phyloP scores from a whole-genome alignment of 2,329 filamentous ascomycete genomes.

The Cadophora sp. region DNA sequence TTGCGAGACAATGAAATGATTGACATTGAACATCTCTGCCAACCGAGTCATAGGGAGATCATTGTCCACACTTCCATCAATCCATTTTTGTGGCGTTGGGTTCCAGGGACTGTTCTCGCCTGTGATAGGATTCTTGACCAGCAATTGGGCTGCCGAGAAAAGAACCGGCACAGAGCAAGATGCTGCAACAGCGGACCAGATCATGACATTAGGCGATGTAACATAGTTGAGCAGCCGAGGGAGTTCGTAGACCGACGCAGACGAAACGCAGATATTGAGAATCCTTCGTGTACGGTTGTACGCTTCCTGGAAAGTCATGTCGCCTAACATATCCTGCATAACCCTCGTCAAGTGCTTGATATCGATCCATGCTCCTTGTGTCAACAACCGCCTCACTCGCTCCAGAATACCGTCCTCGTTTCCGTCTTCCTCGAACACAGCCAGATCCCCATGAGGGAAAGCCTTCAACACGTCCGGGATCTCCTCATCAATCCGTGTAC shows the following conservation, averaged over 20 bases:
- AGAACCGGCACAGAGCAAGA: slow-evolving; percentile 92
- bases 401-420: slow-evolving; percentile 69
- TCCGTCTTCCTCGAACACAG: slow-evolving; percentile 65
- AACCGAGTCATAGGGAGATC: slow-evolving; percentile 90
- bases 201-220: slow-evolving; percentile 91
- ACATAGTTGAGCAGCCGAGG: slow-evolving; percentile 90
- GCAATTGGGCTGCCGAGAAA: slow-evolving; percentile 78
- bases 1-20: slow-evolving; percentile 97
- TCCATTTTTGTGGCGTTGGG: slow-evolving; percentile 83
- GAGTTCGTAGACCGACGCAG: slow-evolving; percentile 84
- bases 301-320: slow-evolving; percentile 93
- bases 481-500: slow-evolving; percentile 67
- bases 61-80: slow-evolving; percentile 94
- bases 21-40: slow-evolving; percentile 96
- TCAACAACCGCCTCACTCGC: slow-evolving; percentile 76
- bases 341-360: slow-evolving; percentile 81
- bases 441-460: slow-evolving; percentile 68
- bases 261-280: slow-evolving; percentile 92
- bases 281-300: slow-evolving; percentile 94
- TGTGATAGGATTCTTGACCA: slow-evolving; percentile 85
- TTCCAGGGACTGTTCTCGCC: slow-evolving; percentile 84
- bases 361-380: slow-evolving; percentile 85
- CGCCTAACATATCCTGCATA: slow-evolving; percentile 81
- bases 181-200: slow-evolving; percentile 96
- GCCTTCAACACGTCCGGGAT: slow-evolving; percentile 62